Evolutionary conservation across 2,329 filamentous ascomycete genomes (phyloP).

Genomic region (Myriosclerotinia duriaeana): DNA sequence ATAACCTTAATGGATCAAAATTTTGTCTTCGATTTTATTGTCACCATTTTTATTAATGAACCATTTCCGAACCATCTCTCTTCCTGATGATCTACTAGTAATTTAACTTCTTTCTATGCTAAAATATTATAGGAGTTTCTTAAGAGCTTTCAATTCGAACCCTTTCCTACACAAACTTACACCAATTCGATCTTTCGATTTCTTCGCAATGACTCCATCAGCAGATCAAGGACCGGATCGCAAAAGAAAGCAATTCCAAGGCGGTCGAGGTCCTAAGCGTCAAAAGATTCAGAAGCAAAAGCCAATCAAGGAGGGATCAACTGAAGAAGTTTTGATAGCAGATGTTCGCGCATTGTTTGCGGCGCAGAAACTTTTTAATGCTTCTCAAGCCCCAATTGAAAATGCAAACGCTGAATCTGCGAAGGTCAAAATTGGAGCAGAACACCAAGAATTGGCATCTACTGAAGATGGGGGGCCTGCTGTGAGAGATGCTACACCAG

Average conservation of each 20-base stretch:
- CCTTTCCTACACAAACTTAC: constrained; percentile 2
- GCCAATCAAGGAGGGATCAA: constrained; percentile 55
- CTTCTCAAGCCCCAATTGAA: constrained; percentile 9
- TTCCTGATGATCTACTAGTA: neutral
- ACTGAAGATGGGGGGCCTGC: constrained; percentile 30
- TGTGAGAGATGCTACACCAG: constrained; percentile 32
- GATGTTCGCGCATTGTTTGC: constrained; percentile 60
- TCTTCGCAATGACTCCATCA: constrained; percentile 26
- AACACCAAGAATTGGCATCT: constrained; percentile 25
- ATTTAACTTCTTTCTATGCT: constrained; percentile 37
- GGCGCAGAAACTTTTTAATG: constrained; percentile 40
- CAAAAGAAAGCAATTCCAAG: constrained; percentile 38
- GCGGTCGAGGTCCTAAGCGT: constrained; percentile 45
- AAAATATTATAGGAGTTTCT: constrained; percentile 12
- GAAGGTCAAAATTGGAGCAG: constrained; percentile 29
- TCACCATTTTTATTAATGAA: neutral
- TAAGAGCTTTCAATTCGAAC: constrained; percentile 9
- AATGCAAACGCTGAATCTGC: constrained; percentile 30
- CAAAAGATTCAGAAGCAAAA: constrained; percentile 58
- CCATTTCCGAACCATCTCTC: neutral
- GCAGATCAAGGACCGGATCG: constrained; percentile 23
- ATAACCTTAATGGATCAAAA: too few relatives aligned
- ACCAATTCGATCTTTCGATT: constrained; percentile 20
- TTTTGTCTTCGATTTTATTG: neutral
- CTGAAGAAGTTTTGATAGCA: constrained; percentile 64